These are phyloP conservation scores for Teratosphaeriaceae sp. DNA, from an alignment of 2,329 filamentous ascomycete species.

Conservation along the genomic window DNA sequence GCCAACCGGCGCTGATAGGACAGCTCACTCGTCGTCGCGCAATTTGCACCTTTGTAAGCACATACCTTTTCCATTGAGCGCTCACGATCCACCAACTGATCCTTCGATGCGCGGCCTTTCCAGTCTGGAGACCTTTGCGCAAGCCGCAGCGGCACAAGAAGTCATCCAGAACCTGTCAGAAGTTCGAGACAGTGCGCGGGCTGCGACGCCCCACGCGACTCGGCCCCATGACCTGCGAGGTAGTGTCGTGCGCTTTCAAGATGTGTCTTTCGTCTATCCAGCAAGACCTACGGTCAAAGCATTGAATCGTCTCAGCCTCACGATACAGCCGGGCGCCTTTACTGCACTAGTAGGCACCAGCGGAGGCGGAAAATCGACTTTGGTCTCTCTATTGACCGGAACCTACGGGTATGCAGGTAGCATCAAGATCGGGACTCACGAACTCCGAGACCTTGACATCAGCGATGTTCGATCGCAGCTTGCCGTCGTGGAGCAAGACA, in stretches of 20 bases:
- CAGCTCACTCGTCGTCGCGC: constrained; percentile 56
- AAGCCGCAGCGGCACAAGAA: constrained; percentile 47
- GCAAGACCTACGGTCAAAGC: constrained; percentile 36
- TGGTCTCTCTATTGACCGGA: constrained; percentile 37
- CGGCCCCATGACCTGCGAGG: constrained; percentile 9
- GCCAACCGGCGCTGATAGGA: no score
- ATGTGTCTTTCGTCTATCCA: constrained; percentile 40
- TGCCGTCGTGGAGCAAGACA: constrained; percentile 41
- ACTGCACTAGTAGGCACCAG: constrained; percentile 42
- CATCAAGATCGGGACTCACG: constrained; percentile 33
- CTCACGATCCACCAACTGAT: no score
- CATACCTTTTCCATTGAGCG: no score
- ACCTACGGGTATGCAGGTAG: constrained; percentile 37
- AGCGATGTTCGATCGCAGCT: constrained; percentile 34
- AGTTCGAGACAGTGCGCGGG: constrained; percentile 1
- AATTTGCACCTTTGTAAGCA: constrained; percentile 59
- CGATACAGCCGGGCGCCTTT: constrained; percentile 33
- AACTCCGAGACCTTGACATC: constrained; percentile 34
- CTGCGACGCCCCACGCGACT: background rate
- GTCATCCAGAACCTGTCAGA: constrained; percentile 41
- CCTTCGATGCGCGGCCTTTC: no score
- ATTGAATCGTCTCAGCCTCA: constrained; percentile 32
- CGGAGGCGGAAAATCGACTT: constrained; percentile 39
- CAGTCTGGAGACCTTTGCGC: constrained; percentile 49
- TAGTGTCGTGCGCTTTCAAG: constrained; percentile 26